Base-by-base conservation (phyloP, 1,139 yeast species). In the Meyerozyma athensensis region DNA sequence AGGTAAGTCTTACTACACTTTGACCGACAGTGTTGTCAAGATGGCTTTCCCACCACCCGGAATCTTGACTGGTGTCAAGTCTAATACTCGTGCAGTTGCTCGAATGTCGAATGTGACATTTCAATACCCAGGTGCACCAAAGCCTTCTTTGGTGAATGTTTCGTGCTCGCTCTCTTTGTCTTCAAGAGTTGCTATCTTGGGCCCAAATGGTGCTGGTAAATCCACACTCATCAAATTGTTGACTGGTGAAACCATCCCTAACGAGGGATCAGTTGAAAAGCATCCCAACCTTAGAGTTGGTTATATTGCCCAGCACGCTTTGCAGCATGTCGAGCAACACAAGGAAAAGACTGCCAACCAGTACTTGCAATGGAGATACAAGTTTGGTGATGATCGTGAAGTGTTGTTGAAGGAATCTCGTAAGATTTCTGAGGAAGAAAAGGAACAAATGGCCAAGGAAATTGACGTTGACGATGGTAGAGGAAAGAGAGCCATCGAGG, bases 11-110 rank as follows among this genome's bases (percentile, higher is more conserved):
- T 92, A 92, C 65, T 92, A 92, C 61, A 90, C 97, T n/a, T 77
- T 92, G 56, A 83, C 95, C 32, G 97, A 90, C 61, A 78, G 95
- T 28, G 85, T 84, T 52, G 94, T 92, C 45, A 86, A 90, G 65
- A 92, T 92, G 97, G 89, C 90, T 14, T 92, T 92, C 85, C 98
- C 98, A 48, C 94, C 96, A 12, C 97, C 97, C 41, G 98, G 98
- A 54, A 85, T 90, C 49, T 73, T 92, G 52, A 83, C 96, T 13
- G 98, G 98, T 64, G 97, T 92, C 40, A 86, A 90, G 63, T 87
- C 97, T 34, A 86, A 77, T 59, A 90, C 97, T 9, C 81, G 97
- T 63, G 86, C 98, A 39, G 96, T 92, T 56, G 97, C 97, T 5
- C 79, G 95, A 56, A 77, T 92, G 83, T 56, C 81, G 23, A 74